Evolutionary conservation across 2,329 filamentous ascomycete genomes (phyloP).

Genomic region (Colletotrichum endophyticum): DNA sequence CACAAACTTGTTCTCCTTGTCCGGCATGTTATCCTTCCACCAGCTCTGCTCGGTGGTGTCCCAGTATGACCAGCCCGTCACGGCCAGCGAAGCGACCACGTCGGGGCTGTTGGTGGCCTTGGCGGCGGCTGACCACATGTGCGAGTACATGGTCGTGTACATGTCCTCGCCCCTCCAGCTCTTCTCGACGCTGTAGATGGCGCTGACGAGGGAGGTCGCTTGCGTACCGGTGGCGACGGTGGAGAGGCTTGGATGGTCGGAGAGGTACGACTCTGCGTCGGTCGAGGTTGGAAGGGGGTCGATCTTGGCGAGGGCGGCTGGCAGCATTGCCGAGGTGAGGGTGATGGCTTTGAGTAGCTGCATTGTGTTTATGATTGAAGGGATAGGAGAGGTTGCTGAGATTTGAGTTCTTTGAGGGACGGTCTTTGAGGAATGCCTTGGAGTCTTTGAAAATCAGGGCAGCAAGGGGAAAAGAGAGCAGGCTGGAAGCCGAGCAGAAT

Average conservation of each 20-base stretch:
- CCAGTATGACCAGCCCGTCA: background rate
- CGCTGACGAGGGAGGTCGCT: constrained; percentile 6
- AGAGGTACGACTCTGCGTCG: background rate
- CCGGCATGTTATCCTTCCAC: constrained; percentile 9
- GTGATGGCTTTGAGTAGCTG: background rate
- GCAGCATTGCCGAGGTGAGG: background rate
- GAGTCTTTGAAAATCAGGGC: background rate
- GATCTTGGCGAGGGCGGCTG: background rate
- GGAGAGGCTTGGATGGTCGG: background rate
- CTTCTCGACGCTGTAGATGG: constrained; percentile 15
- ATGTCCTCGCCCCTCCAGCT: constrained; percentile 1
- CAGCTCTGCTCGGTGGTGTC: background rate
- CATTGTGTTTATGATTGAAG: background rate
- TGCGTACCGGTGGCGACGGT: background rate
- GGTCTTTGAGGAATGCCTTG: background rate
- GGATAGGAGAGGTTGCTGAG: background rate
- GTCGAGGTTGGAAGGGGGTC: background rate
- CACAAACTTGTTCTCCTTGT: background rate
- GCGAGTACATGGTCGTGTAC: constrained; percentile 13
- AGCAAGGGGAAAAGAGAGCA: background rate
- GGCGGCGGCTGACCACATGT: constrained; percentile 22
- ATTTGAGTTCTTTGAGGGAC: background rate
- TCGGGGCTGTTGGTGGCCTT: constrained; percentile 15
- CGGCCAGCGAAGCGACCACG: constrained; percentile 14
- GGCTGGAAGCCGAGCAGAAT: background rate